A percentile compares a stretch with the other conserved stretches of the same genome.
These are phyloP conservation scores for Lachnellula suecica DNA, from an alignment of 2,329 filamentous ascomycete genomes.

Conservation along the genomic window DNA sequence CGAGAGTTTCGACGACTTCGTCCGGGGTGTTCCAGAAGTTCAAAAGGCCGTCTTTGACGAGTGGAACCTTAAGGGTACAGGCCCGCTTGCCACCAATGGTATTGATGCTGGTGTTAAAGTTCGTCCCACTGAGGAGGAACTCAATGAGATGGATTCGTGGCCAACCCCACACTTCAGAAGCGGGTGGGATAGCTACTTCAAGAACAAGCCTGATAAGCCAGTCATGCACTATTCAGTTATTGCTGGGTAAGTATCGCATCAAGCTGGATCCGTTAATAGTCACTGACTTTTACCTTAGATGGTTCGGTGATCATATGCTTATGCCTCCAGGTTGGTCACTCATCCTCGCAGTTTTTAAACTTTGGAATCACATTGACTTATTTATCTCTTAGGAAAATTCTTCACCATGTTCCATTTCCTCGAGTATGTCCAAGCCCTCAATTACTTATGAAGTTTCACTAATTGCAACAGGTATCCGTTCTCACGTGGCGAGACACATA, in stretches of 20 bases:
- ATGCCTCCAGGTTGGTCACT: too few species aligned
- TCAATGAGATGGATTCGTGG: conserved; percentile 55
- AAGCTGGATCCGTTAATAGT: conserved; percentile 35
- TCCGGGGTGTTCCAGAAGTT: conserved; percentile 68
- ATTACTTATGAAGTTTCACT: too few species aligned
- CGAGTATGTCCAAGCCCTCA: too few species aligned
- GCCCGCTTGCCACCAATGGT: conserved; percentile 37
- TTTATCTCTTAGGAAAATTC: too few species aligned
- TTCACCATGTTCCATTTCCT: conserved; percentile 54
- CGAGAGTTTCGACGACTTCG: conserved; percentile 80
- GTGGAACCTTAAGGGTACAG: conserved; percentile 78
- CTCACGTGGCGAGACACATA: conserved; percentile 60
- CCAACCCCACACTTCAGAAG: conserved; percentile 71
- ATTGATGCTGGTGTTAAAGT: conserved; percentile 54
- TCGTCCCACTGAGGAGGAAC: conserved; percentile 55
- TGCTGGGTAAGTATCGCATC: conserved; percentile 47
- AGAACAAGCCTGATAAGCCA: conserved; percentile 81
- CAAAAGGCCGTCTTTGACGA: conserved; percentile 74
- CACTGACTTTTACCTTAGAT: conserved; percentile 33
- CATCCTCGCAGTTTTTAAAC: too few species aligned
- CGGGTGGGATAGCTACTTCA: conserved; percentile 81
- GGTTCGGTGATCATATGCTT: conserved; percentile 60
- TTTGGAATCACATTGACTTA: too few species aligned
- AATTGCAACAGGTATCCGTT: too few species aligned
- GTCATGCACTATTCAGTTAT: conserved; percentile 86